Evolutionary conservation across 306 rosid genomes (phyloP), one percentile per base, ranked within the genome.

Genomic region (Trifolium pratense): DNA sequence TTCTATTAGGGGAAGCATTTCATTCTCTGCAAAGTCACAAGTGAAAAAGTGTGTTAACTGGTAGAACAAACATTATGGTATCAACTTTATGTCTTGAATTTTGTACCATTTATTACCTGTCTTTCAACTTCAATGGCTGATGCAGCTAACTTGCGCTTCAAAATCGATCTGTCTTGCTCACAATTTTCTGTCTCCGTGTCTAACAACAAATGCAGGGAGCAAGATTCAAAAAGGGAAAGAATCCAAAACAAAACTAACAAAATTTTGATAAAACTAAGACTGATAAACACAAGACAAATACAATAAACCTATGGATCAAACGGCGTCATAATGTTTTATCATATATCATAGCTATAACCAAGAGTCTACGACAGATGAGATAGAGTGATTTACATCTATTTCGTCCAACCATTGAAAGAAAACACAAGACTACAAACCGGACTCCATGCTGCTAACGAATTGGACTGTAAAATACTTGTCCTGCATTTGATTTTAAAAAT

Each of bases 1-100:
- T 75, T 67, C 29, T 65, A 65, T 93, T 82, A 91, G 52, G 94
- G 96, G 89, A 94, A 94, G 89, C 97, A 91, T 79, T 82, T 94
- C 96, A 91, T 88, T 84, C 96, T 91, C 97, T 91, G 96, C 61
- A 86, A 78, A 75, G 68, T 0, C 29, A 66, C 68, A 68, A 25
- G 42, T 32, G 52, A 84, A 56, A 55, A 70, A 64, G n/a, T 34
- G 71, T 34, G 68, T 83, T 75, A 83, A 66, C 66, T 17, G 36
- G 48, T 18, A 21, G 26, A 78, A 75, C 55, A 43, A 48, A 31
- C 70, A 80, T 31, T 25, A 66, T 36, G 46, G 32, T 58, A 68
- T 17, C 23, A 29, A 48, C 52, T 57, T 34, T 32, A 46, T 61
- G 9, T 39, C 59, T 20, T 63, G 62, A 72, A 66, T 31, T 34